phyloP scores from a whole-genome alignment of 2,329 filamentous ascomycete genomes.

The Magnaporthiopsis rhizophila region DNA sequence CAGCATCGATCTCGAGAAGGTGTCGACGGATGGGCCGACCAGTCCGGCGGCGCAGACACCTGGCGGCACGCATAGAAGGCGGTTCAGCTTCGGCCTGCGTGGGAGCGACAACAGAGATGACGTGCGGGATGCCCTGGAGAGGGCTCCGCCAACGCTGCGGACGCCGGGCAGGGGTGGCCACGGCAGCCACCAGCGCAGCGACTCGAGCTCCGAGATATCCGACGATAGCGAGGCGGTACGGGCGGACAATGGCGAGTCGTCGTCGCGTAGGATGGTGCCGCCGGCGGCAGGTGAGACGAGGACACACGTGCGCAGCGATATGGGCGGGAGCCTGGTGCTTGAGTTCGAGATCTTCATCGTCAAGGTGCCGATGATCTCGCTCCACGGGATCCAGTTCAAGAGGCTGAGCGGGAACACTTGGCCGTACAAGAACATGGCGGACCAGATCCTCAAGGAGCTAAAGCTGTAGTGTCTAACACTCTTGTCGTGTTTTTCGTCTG shows the following conservation, averaged over 20 bases:
- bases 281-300: constrained; percentile 71
- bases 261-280: constrained; percentile 16
- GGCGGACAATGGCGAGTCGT: constrained; percentile 31
- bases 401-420: constrained; percentile 91
- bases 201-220: constrained; percentile 80
- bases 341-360: constrained; percentile 96
- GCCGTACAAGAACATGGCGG: constrained; percentile 98
- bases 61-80: constrained; percentile 50
- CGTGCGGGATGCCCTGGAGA: constrained; percentile 49
- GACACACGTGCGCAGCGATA: constrained; percentile 84
- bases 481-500: background rate
- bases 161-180: constrained; percentile 22
- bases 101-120: constrained; percentile 60
- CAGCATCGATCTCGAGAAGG: constrained; percentile 78
- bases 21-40: constrained; percentile 49
- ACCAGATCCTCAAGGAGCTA: constrained; percentile 83
- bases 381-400: constrained; percentile 98
- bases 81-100: constrained; percentile 71
- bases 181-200: constrained; percentile 41
- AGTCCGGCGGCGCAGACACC: constrained; percentile 41
- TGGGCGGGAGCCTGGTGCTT: constrained; percentile 74
- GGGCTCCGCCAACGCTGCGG: constrained; percentile 39
- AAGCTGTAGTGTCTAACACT: constrained; percentile 46
- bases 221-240: constrained; percentile 62
- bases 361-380: constrained; percentile 84